Evolutionary conservation across 805 yeast genomes (phyloP).

Genomic region (Ascoidea rubescens): DNA sequence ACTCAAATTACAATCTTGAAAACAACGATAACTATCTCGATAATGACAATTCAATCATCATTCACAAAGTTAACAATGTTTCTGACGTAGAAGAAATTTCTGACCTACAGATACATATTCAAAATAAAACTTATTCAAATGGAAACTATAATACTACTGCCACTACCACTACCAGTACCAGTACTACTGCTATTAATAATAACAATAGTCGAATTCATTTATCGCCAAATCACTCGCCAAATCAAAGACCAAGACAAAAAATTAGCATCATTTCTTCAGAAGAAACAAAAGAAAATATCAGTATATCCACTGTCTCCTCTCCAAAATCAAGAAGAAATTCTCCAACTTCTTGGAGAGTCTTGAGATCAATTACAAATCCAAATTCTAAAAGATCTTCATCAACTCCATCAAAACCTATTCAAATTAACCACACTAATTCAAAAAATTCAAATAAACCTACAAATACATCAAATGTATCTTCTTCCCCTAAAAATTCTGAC

Average conservation of each 20-base stretch:
- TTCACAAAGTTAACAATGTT: neutral
- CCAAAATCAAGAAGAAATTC: neutral
- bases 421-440: neutral
- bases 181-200: constrained; percentile 5
- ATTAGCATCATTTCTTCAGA: neutral
- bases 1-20: neutral
- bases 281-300: neutral
- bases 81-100: neutral
- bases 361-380: constrained; percentile 15
- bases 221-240: neutral
- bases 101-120: neutral
- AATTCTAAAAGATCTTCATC: constrained; percentile 11
- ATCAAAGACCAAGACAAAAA: neutral
- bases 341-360: constrained; percentile 9
- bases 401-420: constrained; percentile 2
- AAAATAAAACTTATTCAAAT: constrained; percentile 1
- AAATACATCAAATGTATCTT: neutral
- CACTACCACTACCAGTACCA: constrained; percentile 18
- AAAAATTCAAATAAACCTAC: neutral
- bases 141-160: constrained; percentile 16
- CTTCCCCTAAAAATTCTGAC: neutral
- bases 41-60: neutral
- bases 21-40: neutral
- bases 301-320: neutral
- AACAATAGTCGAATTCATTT: neutral